Percentiles rank a stretch among this genome's conserved stretches.
These are phyloP conservation scores for Scutellaria galericulata DNA, from an alignment of 257 asterid genomes.

Conservation along the genomic window DNA sequence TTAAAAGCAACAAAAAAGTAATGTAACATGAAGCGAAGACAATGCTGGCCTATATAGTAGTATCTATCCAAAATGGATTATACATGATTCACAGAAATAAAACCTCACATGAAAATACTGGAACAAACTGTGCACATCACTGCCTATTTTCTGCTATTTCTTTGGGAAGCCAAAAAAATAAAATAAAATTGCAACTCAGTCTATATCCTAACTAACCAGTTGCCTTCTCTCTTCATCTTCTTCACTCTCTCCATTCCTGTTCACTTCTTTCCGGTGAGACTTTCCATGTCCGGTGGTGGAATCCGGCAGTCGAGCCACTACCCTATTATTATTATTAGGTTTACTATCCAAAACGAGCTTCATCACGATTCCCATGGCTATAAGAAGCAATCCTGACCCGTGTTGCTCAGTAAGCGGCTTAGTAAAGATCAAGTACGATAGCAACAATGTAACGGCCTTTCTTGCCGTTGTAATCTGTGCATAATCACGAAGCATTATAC, in stretches of 20 bases:
- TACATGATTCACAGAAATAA: background rate
- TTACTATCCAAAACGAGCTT: slow-evolving; percentile 67
- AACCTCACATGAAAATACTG: too few relatives aligned
- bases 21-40: background rate
- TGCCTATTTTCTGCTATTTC: background rate
- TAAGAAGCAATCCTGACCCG: slow-evolving; percentile 68
- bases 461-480: slow-evolving; percentile 83
- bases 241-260: slow-evolving; percentile 37
- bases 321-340: slow-evolving; percentile 39
- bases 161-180: background rate
- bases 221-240: slow-evolving; percentile 64
- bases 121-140: slow-evolving; percentile 27
- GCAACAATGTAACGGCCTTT: slow-evolving; percentile 84
- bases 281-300: slow-evolving; percentile 24
- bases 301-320: slow-evolving; percentile 15
- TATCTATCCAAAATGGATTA: slow-evolving; percentile 8
- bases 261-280: slow-evolving; percentile 37
- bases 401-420: slow-evolving; percentile 86
- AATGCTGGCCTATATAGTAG: background rate
- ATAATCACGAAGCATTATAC: background rate
- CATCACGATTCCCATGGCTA: slow-evolving; percentile 72
- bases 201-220: slow-evolving; percentile 39
- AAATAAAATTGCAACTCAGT: background rate
- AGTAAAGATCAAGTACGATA: slow-evolving; percentile 75
- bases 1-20: too few relatives aligned